A percentile compares a stretch with the other conserved stretches of the same genome.
Conservation (phyloP, 1,284 basidiomycete species). For the Sporisorium graminicola region DNA sequence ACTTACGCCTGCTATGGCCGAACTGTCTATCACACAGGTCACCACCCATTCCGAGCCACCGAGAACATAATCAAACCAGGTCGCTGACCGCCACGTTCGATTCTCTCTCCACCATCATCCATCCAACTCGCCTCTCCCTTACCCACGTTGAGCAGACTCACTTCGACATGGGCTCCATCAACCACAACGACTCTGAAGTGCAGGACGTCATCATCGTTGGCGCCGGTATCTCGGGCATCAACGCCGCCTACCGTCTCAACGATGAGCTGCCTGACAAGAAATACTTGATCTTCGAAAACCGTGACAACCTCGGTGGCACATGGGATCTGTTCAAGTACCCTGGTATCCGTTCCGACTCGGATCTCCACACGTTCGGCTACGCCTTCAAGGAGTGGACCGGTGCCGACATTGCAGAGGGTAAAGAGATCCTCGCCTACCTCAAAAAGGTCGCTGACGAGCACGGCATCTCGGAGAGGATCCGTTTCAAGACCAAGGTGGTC, state of each 20-base stretch:
- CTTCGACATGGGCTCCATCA: constrained; percentile 43
- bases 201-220: constrained; percentile 64
- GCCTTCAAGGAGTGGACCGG: constrained; percentile 59
- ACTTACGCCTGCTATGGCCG: no score
- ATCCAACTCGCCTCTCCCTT: no score
- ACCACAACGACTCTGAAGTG: constrained; percentile 40
- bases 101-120: background rate
- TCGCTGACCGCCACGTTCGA: no score
- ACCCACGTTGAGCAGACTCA: no score
- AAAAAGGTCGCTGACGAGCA: constrained; percentile 56
- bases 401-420: constrained; percentile 61
- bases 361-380: constrained; percentile 53
- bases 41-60: background rate
- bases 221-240: constrained; percentile 68
- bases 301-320: constrained; percentile 59
- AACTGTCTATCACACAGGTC: no score
- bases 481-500: constrained; percentile 53
- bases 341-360: constrained; percentile 50
- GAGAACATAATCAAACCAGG: background rate
- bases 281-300: constrained; percentile 55
- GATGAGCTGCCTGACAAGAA: constrained; percentile 55
- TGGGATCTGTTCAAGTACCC: constrained; percentile 65
- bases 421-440: constrained; percentile 62
- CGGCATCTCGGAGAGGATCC: constrained; percentile 59
- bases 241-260: constrained; percentile 63